Base-by-base conservation (phyloP, 2,329 filamentous ascomycete species). In the Rachicladosporium sp. region DNA sequence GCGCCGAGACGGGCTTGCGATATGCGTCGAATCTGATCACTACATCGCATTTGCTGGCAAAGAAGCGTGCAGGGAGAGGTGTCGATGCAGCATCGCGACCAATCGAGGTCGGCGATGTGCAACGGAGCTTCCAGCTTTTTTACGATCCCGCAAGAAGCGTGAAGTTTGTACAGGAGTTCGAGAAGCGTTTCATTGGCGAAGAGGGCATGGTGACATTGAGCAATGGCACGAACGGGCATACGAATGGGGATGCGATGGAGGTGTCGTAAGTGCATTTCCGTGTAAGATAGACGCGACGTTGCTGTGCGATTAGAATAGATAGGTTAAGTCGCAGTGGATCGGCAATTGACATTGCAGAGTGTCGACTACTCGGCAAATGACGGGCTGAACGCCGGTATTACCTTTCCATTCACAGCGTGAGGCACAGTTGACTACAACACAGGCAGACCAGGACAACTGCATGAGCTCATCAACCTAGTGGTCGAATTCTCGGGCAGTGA, bases 1-100 rank as follows among this genome's bases (percentile, higher is more conserved):
- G 88, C 23, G 76, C 88, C 55, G 91, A 98, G 62, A 80, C 87
- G 1, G 89, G 89, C 15, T 71, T 98, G 37, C 75, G 91, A 51
- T 98, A 98, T 60, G 89, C 88, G n/a, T 93, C 86, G 68, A 95
- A 98, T 60, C 78, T 98, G 41, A 95, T 98, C 63, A 93, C 84
- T 13, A 95, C 91, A 2, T 91, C 86, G 4, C 82, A 93, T 61
- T 74, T 98, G 33, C 73, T 96, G 36, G 78, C 78, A 46, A 78
- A 83, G 54, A 96, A 95, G 73, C 77, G 88, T 49, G 36, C 31
- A 31, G 34, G 34, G 11, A 82, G 79, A 55, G 80, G 82, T 10
- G 85, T 84, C 62, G 80, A 89, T 55, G 15, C 5, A 19, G 32
- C 35, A 4, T 27, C 29, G 4, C 31, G 35, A 9, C 35, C 36